These are phyloP conservation scores for Wickerhamiella sorbophila DNA, from an alignment of 805 yeast genomes.

Conservation along the genomic window DNA sequence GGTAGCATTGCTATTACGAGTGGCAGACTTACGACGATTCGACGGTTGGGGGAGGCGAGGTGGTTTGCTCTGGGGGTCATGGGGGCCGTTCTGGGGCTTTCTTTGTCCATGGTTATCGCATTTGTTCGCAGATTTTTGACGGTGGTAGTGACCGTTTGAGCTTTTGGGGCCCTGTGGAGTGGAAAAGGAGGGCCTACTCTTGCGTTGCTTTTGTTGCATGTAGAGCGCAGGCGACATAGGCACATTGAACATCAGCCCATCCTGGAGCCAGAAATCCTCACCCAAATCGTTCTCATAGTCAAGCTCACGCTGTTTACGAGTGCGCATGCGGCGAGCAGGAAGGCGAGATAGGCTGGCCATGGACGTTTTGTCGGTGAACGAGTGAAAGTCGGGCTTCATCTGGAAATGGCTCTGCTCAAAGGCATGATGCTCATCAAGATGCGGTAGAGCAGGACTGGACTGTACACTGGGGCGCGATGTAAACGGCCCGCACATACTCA, in stretches of 20 bases:
- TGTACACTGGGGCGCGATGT: not conserved
- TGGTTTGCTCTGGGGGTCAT: not conserved
- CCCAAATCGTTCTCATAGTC: constrained; percentile 29
- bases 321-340: constrained; percentile 7
- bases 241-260: constrained; percentile 43
- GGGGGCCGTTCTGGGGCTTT: not conserved
- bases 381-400: not conserved
- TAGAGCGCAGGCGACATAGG: constrained; percentile 46
- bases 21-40: not conserved
- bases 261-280: constrained; percentile 42
- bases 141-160: not conserved
- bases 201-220: constrained; percentile 18
- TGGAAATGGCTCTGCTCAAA: not conserved
- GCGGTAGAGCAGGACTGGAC: not conserved
- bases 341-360: constrained; percentile 18
- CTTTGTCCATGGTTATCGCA: not conserved
- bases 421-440: not conserved
- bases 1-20: not conserved
- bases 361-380: constrained; percentile 13
- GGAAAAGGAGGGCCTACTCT: not conserved
- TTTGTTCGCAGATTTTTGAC: not conserved
- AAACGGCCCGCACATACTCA: not conserved
- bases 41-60: not conserved
- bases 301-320: constrained; percentile 22
- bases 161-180: not conserved